These are phyloP conservation scores for Penicillium fimorum DNA, from an alignment of 495 filamentous ascomycete genomes.

Conservation along the genomic window DNA sequence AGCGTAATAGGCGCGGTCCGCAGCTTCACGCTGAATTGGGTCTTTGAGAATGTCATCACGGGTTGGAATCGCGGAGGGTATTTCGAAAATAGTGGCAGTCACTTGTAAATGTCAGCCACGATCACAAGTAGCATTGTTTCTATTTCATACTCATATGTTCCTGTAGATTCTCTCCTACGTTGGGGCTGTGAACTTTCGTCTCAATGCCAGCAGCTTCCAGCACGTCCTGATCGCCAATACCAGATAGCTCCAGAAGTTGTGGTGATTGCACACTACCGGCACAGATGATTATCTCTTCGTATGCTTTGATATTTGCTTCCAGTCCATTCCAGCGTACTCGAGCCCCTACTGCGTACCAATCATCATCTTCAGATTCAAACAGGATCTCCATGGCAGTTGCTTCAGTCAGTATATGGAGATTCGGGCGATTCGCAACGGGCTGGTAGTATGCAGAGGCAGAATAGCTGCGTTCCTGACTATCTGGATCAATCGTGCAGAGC, in stretches of 20 bases:
- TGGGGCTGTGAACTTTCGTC: conserved; percentile 42
- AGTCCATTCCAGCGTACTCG: conserved; percentile 28
- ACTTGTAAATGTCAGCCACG: conserved; percentile 24
- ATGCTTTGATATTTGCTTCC: conserved; percentile 40
- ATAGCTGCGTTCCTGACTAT: conserved; percentile 12
- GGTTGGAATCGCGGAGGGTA: conserved; percentile 38
- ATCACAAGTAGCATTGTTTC: not conserved
- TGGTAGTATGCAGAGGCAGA: conserved; percentile 18
- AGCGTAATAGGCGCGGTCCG: conserved; percentile 33
- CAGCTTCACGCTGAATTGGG: conserved; percentile 29
- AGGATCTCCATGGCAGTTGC: conserved; percentile 14
- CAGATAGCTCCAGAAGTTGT: conserved; percentile 53
- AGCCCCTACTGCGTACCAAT: conserved; percentile 28
- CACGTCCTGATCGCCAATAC: conserved; percentile 43
- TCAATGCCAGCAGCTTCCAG: conserved; percentile 44
- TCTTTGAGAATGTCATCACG: conserved; percentile 43
- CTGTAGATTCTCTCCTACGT: conserved; percentile 57
- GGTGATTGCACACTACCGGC: conserved; percentile 56
- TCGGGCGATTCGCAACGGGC: not conserved
- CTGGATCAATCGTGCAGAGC: conserved; percentile 18
- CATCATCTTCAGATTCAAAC: conserved; percentile 17
- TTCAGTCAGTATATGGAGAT: conserved; percentile 11
- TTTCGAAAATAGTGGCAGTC: conserved; percentile 47
- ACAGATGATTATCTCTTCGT: conserved; percentile 53
- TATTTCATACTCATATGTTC: conserved; percentile 48